phyloP scores from a whole-genome alignment of 495 filamentous ascomycete genomes.

The Aspergillus cristatus region DNA sequence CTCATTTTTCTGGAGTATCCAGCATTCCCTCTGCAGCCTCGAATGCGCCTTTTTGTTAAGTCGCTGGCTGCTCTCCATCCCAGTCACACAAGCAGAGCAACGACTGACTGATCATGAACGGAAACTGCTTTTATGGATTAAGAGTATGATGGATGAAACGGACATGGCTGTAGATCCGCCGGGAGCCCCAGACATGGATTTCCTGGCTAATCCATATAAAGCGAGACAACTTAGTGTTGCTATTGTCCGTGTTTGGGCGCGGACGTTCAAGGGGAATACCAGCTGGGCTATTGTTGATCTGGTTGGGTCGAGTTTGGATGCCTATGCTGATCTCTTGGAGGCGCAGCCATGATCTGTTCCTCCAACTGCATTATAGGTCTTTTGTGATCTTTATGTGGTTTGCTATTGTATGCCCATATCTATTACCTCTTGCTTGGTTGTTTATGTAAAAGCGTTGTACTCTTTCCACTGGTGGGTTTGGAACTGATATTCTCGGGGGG shows the following conservation, averaged over 20 bases:
- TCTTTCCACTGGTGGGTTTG: too few species aligned
- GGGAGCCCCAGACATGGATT: slow-evolving; percentile 34
- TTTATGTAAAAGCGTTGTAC: too few species aligned
- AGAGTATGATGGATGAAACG: slow-evolving; percentile 69
- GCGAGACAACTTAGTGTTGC: slow-evolving; percentile 40
- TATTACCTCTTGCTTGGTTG: not conserved
- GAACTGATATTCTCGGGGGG: too few species aligned
- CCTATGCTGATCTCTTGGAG: slow-evolving; percentile 35
- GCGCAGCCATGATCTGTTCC: slow-evolving; percentile 11
- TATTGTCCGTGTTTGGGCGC: slow-evolving; percentile 45
- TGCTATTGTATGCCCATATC: not conserved
- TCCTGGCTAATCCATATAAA: slow-evolving; percentile 37
- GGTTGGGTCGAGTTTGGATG: slow-evolving; percentile 37
- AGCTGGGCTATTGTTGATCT: slow-evolving; percentile 46
- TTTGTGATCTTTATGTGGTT: slow-evolving; percentile 7
- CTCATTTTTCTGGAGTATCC: slow-evolving; percentile 48
- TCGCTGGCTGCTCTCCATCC: slow-evolving; percentile 44
- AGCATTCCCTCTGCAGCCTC: slow-evolving; percentile 46
- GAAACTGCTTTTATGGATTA: slow-evolving; percentile 56
- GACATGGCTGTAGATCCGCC: slow-evolving; percentile 53
- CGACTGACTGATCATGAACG: slow-evolving; percentile 48
- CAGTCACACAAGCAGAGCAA: slow-evolving; percentile 35
- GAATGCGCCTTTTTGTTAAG: slow-evolving; percentile 46
- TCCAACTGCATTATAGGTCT: not conserved
- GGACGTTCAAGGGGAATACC: slow-evolving; percentile 46